phyloP scores from a whole-genome alignment of 495 filamentous ascomycete species.

The Gamarada debralockiae region DNA sequence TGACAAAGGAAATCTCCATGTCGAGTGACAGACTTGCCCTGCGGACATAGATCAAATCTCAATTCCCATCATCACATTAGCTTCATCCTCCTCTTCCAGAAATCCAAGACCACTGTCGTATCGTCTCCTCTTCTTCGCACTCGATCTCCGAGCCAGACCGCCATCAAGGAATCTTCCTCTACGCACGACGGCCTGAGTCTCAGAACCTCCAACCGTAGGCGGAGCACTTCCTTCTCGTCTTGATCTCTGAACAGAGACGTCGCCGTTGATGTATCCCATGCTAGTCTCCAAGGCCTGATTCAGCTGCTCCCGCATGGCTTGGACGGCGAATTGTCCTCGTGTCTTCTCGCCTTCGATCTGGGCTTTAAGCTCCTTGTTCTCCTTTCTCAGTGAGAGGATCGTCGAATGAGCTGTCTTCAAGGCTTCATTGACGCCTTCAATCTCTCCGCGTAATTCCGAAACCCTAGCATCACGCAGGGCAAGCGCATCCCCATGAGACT shows the following conservation, averaged over 20 bases:
- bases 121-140: conserved; percentile 39
- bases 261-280: conserved; percentile 25
- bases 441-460: conserved; percentile 33
- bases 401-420: conserved; percentile 35
- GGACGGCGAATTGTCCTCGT: conserved; percentile 47
- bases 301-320: conserved; percentile 44
- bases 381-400: conserved; percentile 32
- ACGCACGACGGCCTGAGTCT: neutral
- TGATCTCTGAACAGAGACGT: conserved; percentile 1
- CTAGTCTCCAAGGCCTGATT: conserved; percentile 33
- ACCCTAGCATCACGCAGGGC: conserved; percentile 40
- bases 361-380: conserved; percentile 28
- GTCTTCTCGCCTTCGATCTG: conserved; percentile 41
- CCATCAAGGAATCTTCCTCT: conserved; percentile 29
- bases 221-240: neutral
- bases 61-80: neutral
- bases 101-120: conserved; percentile 63
- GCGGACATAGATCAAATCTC: neutral
- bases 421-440: conserved; percentile 31
- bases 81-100: conserved; percentile 53
- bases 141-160: conserved; percentile 24
- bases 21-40: neutral
- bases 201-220: neutral
- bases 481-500: conserved; percentile 33
- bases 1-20: neutral